Evolutionary conservation across 441 rosid species (phyloP).

Genomic region (Populus tomentosa): DNA sequence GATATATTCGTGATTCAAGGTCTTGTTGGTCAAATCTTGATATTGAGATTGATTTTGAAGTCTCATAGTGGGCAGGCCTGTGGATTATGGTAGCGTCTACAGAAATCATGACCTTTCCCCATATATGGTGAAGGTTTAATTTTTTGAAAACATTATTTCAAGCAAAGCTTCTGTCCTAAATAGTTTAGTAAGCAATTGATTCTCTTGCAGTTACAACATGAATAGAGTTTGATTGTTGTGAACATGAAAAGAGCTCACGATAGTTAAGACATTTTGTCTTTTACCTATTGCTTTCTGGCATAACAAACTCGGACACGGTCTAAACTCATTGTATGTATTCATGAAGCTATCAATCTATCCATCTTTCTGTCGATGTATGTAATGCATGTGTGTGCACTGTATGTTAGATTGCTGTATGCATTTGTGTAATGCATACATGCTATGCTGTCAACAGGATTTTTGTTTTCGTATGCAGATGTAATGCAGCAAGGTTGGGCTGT

Average conservation of each 20-base stretch:
- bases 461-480: constrained; percentile 46
- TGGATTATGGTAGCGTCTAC: not conserved
- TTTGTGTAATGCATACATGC: too few species aligned
- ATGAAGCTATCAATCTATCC: too few species aligned
- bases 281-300: too few species aligned
- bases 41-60: not conserved
- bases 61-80: not conserved
- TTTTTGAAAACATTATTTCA: not conserved
- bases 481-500: constrained; percentile 60
- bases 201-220: not conserved
- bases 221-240: too few species aligned
- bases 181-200: not conserved
- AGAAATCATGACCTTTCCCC: too few species aligned
- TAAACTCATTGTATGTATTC: too few species aligned
- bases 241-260: too few species aligned
- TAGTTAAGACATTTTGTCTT: too few species aligned
- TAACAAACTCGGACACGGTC: too few species aligned
- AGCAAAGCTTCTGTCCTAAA: not conserved
- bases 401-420: not conserved
- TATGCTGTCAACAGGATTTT: not conserved
- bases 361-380: too few species aligned
- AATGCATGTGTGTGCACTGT: not conserved
- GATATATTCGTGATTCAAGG: not conserved
- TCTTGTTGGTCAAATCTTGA: not conserved
- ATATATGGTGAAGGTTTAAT: not conserved